phyloP scores from a whole-genome alignment of 345 rosid genomes.

The Acer saccharum region DNA sequence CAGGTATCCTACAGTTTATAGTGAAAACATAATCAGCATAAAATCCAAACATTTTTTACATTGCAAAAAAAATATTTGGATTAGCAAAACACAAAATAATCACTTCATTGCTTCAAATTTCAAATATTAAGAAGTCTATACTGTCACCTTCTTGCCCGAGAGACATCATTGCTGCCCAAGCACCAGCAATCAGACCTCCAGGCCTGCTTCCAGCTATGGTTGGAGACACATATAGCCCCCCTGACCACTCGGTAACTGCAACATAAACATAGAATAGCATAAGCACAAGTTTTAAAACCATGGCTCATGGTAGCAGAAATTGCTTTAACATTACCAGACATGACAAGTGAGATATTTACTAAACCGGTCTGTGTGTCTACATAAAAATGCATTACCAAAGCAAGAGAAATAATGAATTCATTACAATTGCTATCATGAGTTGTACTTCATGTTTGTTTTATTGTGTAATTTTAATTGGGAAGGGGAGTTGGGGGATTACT shows the following conservation, averaged over 20 bases:
- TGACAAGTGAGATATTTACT: not conserved
- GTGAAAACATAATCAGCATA: conserved; percentile 23
- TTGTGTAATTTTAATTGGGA: not conserved
- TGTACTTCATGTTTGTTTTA: not conserved
- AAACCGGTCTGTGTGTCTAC: not conserved
- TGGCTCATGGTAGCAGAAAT: not conserved
- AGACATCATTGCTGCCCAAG: conserved; percentile 96
- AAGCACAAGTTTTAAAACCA: conserved; percentile 17
- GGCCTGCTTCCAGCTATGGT: conserved; percentile 97
- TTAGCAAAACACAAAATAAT: conserved; percentile 19
- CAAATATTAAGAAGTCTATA: not conserved
- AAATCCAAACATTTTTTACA: not conserved
- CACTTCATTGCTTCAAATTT: conserved; percentile 12
- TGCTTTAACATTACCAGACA: not conserved
- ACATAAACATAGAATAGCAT: conserved; percentile 22
- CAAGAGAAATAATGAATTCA: not conserved
- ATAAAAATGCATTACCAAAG: conserved; percentile 1
- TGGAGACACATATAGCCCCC: conserved; percentile 90
- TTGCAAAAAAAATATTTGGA: conserved; percentile 13
- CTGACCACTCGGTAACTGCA: conserved; percentile 96
- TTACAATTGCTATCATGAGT: not conserved
- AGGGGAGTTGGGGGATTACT: conserved; percentile 28
- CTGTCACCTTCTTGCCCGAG: conserved; percentile 73
- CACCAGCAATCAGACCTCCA: conserved; percentile 85
- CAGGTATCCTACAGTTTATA: conserved; percentile 60